Evolutionary conservation across 805 yeast species (phyloP).

Genomic region (Saturnispora galanensis): DNA sequence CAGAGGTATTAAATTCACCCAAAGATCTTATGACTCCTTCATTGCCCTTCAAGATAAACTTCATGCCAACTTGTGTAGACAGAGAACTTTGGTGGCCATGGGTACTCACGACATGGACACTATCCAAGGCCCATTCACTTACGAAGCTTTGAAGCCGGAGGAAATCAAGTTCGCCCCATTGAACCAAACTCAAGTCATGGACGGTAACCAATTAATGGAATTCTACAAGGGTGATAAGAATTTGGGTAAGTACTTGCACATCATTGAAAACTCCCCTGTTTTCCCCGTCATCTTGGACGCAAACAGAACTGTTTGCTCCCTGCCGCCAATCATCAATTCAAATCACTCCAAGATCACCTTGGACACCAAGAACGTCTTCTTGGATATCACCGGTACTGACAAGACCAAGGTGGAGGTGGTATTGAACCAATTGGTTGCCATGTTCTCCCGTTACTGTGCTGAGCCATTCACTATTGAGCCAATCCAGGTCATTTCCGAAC

Average conservation of each 20-base stretch:
- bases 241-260: conserved; percentile 78
- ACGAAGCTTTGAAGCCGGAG: conserved; percentile 73
- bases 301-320: conserved; percentile 67
- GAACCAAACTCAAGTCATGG: conserved; percentile 58
- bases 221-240: conserved; percentile 88
- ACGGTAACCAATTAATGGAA: conserved; percentile 74
- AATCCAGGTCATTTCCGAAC: conserved; percentile 72
- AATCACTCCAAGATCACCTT: conserved; percentile 81
- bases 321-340: conserved; percentile 96
- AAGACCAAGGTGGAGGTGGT: conserved; percentile 90
- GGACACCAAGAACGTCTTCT: conserved; percentile 77
- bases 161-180: conserved; percentile 69
- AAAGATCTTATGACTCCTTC: conserved; percentile 85
- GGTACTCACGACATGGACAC: conserved; percentile 95
- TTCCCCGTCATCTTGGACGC: conserved; percentile 85
- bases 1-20: conserved; percentile 72
- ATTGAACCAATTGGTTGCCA: conserved; percentile 83
- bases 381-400: conserved; percentile 94
- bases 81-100: conserved; percentile 94
- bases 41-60: conserved; percentile 93
- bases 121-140: conserved; percentile 71
- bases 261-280: conserved; percentile 79
- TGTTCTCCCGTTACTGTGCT: conserved; percentile 84
- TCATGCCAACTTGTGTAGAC: conserved; percentile 92
- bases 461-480: conserved; percentile 86